phyloP scores from a whole-genome alignment of 495 filamentous ascomycete species.

The Aspergillus affinis region DNA sequence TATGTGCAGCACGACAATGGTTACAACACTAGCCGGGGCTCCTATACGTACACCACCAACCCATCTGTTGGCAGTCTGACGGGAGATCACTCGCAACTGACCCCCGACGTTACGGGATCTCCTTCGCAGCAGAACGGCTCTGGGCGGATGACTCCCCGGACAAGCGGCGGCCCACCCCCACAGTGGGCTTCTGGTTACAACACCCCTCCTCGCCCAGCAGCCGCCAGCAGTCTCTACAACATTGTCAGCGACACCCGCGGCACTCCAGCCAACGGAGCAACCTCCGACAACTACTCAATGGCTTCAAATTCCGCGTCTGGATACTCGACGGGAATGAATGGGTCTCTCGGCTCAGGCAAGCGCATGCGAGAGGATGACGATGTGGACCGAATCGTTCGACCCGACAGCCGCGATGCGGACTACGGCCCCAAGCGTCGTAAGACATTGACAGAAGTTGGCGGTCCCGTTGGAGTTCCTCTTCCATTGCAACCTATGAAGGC shows the following conservation, averaged over 20 bases:
- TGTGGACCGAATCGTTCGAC: constrained; percentile 66
- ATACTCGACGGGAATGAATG: constrained; percentile 63
- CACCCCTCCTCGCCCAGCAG: constrained; percentile 71
- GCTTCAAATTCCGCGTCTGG: constrained; percentile 56
- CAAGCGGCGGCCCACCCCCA: constrained; percentile 57
- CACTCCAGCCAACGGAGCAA: constrained; percentile 61
- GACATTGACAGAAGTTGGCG: constrained; percentile 63
- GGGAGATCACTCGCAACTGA: constrained; percentile 77
- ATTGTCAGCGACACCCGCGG: constrained; percentile 83
- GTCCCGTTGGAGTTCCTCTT: constrained; percentile 42
- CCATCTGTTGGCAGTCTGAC: constrained; percentile 62
- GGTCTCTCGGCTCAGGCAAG: constrained; percentile 66
- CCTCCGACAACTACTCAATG: constrained; percentile 66
- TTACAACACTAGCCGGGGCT: constrained; percentile 66
- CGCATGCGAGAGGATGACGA: constrained; percentile 79
- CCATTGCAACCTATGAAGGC: constrained; percentile 47
- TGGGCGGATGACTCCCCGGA: constrained; percentile 84
- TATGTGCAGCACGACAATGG: constrained; percentile 72
- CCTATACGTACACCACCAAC: constrained; percentile 73
- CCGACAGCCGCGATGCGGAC: constrained; percentile 62
- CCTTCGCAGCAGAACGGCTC: constrained; percentile 82
- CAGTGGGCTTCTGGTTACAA: constrained; percentile 80
- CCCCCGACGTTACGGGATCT: constrained; percentile 82
- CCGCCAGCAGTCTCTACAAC: constrained; percentile 83
- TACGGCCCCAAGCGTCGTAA: constrained; percentile 81